Evolutionary conservation across 345 rosid genomes (phyloP).

Genomic region (Populus pruinosa): DNA sequence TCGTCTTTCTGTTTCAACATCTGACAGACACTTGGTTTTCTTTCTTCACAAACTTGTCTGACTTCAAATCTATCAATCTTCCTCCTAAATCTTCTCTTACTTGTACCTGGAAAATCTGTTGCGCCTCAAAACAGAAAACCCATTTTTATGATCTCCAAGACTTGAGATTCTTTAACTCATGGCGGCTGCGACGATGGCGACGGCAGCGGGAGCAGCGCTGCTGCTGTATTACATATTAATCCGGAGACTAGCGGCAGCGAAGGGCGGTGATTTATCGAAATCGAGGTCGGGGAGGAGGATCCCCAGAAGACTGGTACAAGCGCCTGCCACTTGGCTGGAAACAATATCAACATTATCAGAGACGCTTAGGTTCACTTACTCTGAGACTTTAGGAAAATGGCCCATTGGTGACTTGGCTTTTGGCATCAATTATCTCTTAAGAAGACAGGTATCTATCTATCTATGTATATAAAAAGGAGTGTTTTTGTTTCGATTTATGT

Average conservation of each 20-base stretch:
- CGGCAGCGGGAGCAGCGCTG: constrained; percentile 84
- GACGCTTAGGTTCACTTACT: constrained; percentile 84
- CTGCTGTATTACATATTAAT: constrained; percentile 56
- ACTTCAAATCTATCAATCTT: neutral
- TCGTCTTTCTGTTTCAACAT: neutral
- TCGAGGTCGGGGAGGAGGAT: constrained; percentile 64
- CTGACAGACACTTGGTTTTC: neutral
- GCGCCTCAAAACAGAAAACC: neutral
- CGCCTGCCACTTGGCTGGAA: constrained; percentile 96
- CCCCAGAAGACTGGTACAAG: constrained; percentile 75
- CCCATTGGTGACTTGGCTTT: constrained; percentile 95
- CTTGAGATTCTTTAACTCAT: constrained; percentile 20
- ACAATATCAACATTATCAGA: constrained; percentile 76
- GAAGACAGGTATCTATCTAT: constrained; percentile 59
- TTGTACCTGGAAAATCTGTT: neutral
- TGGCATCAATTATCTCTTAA: constrained; percentile 86
- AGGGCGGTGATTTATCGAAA: constrained; percentile 52
- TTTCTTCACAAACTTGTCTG: neutral
- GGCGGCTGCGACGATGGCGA: constrained; percentile 87
- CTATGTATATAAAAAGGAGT: neutral
- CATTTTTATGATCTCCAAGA: neutral
- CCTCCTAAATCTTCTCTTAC: neutral
- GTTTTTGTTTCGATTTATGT: neutral
- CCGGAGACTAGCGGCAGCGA: constrained; percentile 46
- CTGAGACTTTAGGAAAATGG: constrained; percentile 98